Percentiles rank a stretch among this genome's conserved stretches.
These are phyloP conservation scores for Candida taoyuanica DNA, from an alignment of 805 yeast genomes.

Conservation along the genomic window DNA sequence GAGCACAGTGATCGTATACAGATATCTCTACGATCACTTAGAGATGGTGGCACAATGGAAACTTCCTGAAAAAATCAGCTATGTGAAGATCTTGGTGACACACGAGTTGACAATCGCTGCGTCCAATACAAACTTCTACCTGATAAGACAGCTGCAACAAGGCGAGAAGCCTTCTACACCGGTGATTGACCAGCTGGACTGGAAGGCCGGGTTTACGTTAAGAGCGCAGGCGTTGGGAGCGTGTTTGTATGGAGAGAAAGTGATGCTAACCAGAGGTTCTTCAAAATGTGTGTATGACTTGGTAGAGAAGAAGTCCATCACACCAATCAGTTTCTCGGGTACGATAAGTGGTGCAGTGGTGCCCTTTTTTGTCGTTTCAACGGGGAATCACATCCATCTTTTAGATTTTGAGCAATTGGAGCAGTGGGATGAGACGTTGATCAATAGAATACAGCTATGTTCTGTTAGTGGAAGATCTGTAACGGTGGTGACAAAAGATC, in stretches of 20 bases:
- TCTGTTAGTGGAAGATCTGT: neutral
- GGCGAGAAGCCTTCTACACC: constrained; percentile 2
- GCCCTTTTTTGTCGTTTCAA: constrained; percentile 11
- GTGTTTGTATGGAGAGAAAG: neutral
- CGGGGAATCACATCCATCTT: constrained; percentile 12
- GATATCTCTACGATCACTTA: constrained; percentile 21
- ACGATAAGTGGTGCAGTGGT: constrained; percentile 1
- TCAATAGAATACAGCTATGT: constrained; percentile 1
- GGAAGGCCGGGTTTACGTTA: constrained; percentile 13
- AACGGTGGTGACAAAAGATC: constrained; percentile 5
- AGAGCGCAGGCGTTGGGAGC: constrained; percentile 4
- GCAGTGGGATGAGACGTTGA: constrained; percentile 4
- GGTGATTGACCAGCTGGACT: constrained; percentile 5
- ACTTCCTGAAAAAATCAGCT: constrained; percentile 25
- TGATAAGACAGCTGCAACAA: constrained; percentile 3
- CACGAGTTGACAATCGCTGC: constrained; percentile 18
- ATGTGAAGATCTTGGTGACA: constrained; percentile 23
- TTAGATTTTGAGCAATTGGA: constrained; percentile 3
- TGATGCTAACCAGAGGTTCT: constrained; percentile 11
- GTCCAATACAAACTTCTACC: constrained; percentile 22
- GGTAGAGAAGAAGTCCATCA: neutral
- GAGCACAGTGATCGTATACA: constrained; percentile 14
- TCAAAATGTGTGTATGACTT: constrained; percentile 3
- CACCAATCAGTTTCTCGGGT: constrained; percentile 4
- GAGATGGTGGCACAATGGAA: constrained; percentile 25